phyloP scores from a whole-genome alignment of 73 alveolate species.

The Paramecium tetraurelia region DNA sequence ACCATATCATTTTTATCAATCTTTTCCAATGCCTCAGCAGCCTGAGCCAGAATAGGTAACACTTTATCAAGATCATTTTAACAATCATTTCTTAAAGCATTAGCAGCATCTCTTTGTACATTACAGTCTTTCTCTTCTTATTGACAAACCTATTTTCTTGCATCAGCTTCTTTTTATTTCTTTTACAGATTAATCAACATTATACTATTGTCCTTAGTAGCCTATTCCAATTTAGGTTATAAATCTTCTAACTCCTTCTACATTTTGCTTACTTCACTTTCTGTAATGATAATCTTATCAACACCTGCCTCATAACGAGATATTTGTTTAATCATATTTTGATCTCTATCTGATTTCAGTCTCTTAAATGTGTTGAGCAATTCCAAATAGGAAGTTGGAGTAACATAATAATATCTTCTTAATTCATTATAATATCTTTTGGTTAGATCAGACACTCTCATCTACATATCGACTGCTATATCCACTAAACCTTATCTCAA shows the following conservation, averaged over 20 bases:
- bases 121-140: slow-evolving; percentile 64
- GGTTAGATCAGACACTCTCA: slow-evolving; percentile 55
- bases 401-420: slow-evolving; percentile 96
- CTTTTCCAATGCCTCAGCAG: slow-evolving; percentile 94
- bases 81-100: slow-evolving; percentile 78
- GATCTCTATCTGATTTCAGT: slow-evolving; percentile 69
- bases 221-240: slow-evolving; percentile 82
- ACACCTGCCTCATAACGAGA: slow-evolving; percentile 79
- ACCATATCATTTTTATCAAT: slow-evolving; percentile 90
- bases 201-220: slow-evolving; percentile 68
- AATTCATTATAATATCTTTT: slow-evolving; percentile 54
- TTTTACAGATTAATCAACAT: slow-evolving; percentile 54
- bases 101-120: slow-evolving; percentile 77
- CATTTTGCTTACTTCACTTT: slow-evolving; percentile 81
- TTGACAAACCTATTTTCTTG: slow-evolving; percentile 59
- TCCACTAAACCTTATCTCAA: slow-evolving; percentile 52
- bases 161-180: slow-evolving; percentile 75
- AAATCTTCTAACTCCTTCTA: slow-evolving; percentile 83
- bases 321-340: slow-evolving; percentile 22
- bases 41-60: slow-evolving; percentile 96
- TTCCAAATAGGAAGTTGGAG: slow-evolving; percentile 99
- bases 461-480: slow-evolving; percentile 64
- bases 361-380: slow-evolving; percentile 94
- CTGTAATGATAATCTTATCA: slow-evolving; percentile 84
- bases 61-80: slow-evolving; percentile 91